These are phyloP conservation scores for Conticribra weissflogii DNA, from an alignment of 108 stramenopile species.

Conservation along the genomic window DNA sequence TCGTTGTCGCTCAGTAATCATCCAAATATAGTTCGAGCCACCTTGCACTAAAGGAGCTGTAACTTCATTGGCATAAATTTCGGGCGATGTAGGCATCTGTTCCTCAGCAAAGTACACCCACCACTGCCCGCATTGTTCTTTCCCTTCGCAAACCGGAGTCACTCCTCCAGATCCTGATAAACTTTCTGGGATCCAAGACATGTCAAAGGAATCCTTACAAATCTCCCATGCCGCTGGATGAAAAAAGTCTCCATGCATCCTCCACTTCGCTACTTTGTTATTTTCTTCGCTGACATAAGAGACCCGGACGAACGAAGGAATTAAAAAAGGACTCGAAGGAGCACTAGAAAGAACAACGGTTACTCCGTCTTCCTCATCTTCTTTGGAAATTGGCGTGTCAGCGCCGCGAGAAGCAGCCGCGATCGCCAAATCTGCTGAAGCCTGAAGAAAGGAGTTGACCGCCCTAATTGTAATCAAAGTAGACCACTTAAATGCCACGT, in stretches of 20 bases:
- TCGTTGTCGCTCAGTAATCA: conserved; percentile 86
- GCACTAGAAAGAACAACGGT: conserved; percentile 51
- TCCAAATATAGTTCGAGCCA: conserved; percentile 85
- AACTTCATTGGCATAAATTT: conserved; percentile 86
- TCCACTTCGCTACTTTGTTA: conserved; percentile 68
- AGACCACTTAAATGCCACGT: conserved; percentile 87
- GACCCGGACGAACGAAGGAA: conserved; percentile 87
- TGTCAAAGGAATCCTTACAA: conserved; percentile 86
- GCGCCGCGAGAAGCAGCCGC: conserved; percentile 69
- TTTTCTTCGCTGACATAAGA: conserved; percentile 90
- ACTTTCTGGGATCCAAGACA: conserved; percentile 85
- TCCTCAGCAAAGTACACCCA: conserved; percentile 90
- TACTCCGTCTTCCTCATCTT: conserved; percentile 54
- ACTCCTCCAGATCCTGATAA: conserved; percentile 77
- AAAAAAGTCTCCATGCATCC: conserved; percentile 78
- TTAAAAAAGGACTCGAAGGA: conserved; percentile 79
- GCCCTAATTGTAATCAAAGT: conserved; percentile 73
- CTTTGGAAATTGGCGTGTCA: conserved; percentile 29
- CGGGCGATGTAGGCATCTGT: conserved; percentile 85
- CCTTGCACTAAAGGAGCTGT: conserved; percentile 77
- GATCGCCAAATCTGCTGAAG: conserved; percentile 82
- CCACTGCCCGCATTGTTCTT: conserved; percentile 85
- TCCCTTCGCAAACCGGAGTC: conserved; percentile 56
- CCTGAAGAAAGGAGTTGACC: conserved; percentile 78
- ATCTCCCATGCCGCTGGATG: conserved; percentile 91